Conservation (phyloP, 2,329 filamentous ascomycete genomes). For the Bipolaris oryzae region DNA sequence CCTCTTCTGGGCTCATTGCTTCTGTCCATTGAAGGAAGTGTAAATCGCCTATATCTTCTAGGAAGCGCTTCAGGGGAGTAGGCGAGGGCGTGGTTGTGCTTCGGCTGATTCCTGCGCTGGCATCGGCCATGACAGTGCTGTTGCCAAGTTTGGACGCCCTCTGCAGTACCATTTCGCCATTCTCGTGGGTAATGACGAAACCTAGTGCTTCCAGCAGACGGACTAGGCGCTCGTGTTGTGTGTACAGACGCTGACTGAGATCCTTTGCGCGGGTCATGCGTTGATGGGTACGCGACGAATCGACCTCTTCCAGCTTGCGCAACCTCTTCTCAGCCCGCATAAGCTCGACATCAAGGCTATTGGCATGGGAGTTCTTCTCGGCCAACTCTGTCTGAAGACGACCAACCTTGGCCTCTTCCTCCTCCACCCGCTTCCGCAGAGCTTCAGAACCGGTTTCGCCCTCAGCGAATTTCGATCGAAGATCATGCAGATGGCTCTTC, state of each 20-base stretch:
- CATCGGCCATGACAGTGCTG: constrained; percentile 53
- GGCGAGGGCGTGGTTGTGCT: constrained; percentile 62
- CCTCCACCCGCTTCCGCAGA: constrained; percentile 73
- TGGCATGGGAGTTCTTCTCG: constrained; percentile 75
- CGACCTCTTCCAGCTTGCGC: constrained; percentile 56
- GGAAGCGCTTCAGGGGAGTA: constrained; percentile 61
- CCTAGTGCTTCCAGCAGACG: constrained; percentile 85
- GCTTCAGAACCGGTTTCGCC: constrained; percentile 84
- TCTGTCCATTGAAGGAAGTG: constrained; percentile 84
- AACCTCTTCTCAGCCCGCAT: constrained; percentile 70
- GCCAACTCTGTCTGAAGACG: constrained; percentile 73
- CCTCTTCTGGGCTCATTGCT: constrained; percentile 66
- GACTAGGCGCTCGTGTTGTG: constrained; percentile 82
- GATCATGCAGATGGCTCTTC: constrained; percentile 69
- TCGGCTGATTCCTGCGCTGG: constrained; percentile 51
- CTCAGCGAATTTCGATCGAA: constrained; percentile 76
- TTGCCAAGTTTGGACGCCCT: constrained; percentile 65
- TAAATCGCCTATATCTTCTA: constrained; percentile 69
- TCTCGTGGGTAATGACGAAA: constrained; percentile 77
- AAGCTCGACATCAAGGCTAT: constrained; percentile 77
- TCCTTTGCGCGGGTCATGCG: constrained; percentile 79
- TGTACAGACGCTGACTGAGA: constrained; percentile 80
- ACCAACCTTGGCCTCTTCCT: constrained; percentile 74
- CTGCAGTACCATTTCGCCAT: constrained; percentile 75
- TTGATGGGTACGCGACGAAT: constrained; percentile 65